Evolutionary conservation across 2,329 filamentous ascomycete genomes (phyloP), one percentile per base, ranked within the genome.

Genomic region (Fonsecaea erecta): DNA sequence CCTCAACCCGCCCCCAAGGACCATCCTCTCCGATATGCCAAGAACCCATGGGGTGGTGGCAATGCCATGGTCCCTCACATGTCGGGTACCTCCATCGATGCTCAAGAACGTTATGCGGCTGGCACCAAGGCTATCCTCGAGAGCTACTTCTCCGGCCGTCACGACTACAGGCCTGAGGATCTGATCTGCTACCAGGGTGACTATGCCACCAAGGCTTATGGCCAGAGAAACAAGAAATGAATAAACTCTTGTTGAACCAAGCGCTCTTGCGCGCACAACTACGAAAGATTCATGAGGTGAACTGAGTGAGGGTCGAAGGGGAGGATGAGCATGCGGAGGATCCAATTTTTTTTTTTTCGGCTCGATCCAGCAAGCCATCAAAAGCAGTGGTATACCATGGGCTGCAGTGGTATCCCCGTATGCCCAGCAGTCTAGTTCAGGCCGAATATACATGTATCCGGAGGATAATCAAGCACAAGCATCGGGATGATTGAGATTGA

Each of bases 21-120:
- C 77, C 95, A 99, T 86, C 87, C 88, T 66, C 91, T 99, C 75
- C 93, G 95, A 78, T 91, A 89, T 78, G 94, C 92, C 78, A 90
- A 93, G 86, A 95, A 94, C 86, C 91, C 91, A 77, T 97, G 92
- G 85, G 94, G 93, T 73, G 95, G 94, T 76, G 95, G 95, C 77
- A 98, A 98, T 83, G 95, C 93, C 82, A 99, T 95, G 91, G 93
- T 97, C 66, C 92, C 95, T 63, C 95, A 98, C 88, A 97, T 98
- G 92, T 97, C 93, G 12, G 95, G 95, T 77, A 98, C 94, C 65
- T 97, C 93, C n/a, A 90, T 99, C 77, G 95, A 99, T 77, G 95
- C 95, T 65, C 95, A 99, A 86, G 89, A 92, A 82, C 88, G 93
- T 71, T 97, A 97, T 77, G 92, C 93, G 74, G 84, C 89, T 70